These are phyloP conservation scores for Casaregolazyma suthepensis DNA, from an alignment of 1,139 yeast genomes.

Conservation along the genomic window DNA sequence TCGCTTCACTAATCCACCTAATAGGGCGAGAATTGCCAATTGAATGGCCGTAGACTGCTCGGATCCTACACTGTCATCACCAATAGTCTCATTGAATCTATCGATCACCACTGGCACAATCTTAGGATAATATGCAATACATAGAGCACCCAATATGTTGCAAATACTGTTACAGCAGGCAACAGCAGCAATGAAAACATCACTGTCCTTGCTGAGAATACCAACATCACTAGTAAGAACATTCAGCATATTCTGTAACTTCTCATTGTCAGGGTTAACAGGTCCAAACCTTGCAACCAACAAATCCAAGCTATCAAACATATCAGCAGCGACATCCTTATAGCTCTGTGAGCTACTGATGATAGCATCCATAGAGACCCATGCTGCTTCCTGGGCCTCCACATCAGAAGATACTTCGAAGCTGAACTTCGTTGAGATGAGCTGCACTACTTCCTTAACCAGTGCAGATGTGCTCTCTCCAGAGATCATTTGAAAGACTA, in stretches of 20 bases:
- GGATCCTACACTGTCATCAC: slow-evolving; percentile 16
- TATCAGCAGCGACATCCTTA: slow-evolving; percentile 11
- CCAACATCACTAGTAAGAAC: slow-evolving; percentile 52
- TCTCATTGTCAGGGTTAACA: slow-evolving; percentile 47
- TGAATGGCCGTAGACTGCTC: slow-evolving; percentile 28
- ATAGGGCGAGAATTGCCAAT: slow-evolving; percentile 58
- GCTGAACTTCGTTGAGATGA: slow-evolving; percentile 67
- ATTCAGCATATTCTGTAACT: slow-evolving; percentile 45
- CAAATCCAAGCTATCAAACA: slow-evolving; percentile 35
- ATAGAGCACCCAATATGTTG: slow-evolving; percentile 73
- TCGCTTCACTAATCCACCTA: slow-evolving; percentile 71
- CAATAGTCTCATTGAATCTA: slow-evolving; percentile 42
- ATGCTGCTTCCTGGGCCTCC: slow-evolving; percentile 35
- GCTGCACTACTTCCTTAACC: slow-evolving; percentile 34
- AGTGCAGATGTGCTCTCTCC: slow-evolving; percentile 32
- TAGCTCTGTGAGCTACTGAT: background rate
- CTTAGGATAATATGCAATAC: slow-evolving; percentile 78
- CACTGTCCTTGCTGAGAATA: slow-evolving; percentile 44
- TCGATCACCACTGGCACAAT: slow-evolving; percentile 69
- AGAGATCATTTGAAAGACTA: slow-evolving; percentile 38
- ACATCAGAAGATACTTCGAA: slow-evolving; percentile 28
- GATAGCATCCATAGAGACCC: slow-evolving; percentile 1
- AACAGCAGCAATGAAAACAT: slow-evolving; percentile 68
- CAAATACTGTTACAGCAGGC: slow-evolving; percentile 66
- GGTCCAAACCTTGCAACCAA: slow-evolving; percentile 35